phyloP scores from a whole-genome alignment of 306 rosid species.

The Cucurbita ficifolia region DNA sequence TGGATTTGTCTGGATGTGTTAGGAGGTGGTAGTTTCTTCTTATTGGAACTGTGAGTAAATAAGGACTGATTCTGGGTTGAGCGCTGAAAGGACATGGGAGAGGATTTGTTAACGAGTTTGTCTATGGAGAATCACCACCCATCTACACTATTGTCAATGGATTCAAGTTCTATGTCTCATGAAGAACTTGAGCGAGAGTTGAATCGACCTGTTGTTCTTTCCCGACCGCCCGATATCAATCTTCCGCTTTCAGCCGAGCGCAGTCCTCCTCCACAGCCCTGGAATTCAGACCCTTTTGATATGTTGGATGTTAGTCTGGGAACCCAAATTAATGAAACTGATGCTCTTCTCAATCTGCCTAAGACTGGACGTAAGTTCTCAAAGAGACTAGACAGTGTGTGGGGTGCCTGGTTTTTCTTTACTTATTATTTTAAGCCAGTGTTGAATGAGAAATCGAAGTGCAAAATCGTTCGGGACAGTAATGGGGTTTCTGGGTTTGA shows the following conservation, averaged over 20 bases:
- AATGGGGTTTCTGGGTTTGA: conserved; percentile 66
- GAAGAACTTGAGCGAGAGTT: conserved; percentile 85
- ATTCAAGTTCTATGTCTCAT: conserved; percentile 83
- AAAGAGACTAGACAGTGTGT: conserved; percentile 68
- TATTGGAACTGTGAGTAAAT: background rate
- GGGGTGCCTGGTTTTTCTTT: conserved; percentile 99
- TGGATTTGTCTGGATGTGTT: background rate
- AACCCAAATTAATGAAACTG: conserved; percentile 62
- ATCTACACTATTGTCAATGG: conserved; percentile 83
- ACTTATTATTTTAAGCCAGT: conserved; percentile 81
- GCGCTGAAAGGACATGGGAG: conserved; percentile 18
- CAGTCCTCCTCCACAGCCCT: conserved; percentile 66
- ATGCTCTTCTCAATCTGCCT: conserved; percentile 40
- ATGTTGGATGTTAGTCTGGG: conserved; percentile 74
- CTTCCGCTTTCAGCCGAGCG: conserved; percentile 75
- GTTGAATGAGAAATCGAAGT: conserved; percentile 59
- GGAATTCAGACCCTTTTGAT: conserved; percentile 67
- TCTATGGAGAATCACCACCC: conserved; percentile 85
- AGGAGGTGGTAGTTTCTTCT: background rate
- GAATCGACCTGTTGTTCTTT: conserved; percentile 55
- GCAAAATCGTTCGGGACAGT: conserved; percentile 53
- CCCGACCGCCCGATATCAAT: conserved; percentile 75
- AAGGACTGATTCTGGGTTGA: background rate
- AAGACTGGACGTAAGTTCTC: conserved; percentile 68
- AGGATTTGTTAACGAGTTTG: conserved; percentile 20